phyloP scores from a whole-genome alignment of 345 rosid genomes.

The Boechera stricta region DNA sequence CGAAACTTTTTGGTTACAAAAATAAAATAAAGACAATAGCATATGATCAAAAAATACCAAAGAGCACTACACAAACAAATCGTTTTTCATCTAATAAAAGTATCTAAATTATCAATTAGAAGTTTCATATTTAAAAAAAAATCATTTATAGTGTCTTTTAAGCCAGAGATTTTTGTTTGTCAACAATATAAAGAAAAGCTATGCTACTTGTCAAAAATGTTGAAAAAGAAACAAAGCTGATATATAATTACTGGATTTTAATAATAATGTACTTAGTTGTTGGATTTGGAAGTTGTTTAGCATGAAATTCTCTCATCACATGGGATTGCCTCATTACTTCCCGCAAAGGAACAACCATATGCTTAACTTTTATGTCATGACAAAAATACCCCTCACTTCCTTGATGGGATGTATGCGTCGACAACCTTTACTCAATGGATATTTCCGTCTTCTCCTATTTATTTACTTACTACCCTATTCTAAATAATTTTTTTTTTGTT shows the following conservation, averaged over 20 bases:
- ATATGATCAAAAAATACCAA: not conserved
- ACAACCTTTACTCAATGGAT: constrained; percentile 21
- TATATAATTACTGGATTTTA: not conserved
- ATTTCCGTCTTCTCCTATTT: not conserved
- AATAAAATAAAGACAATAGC: no score
- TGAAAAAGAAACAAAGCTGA: not conserved
- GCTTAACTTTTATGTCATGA: constrained; percentile 31
- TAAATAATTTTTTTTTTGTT: not conserved
- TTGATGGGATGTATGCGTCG: constrained; percentile 37
- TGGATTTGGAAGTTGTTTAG: constrained; percentile 35
- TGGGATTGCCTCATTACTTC: constrained; percentile 46
- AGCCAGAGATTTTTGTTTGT: not conserved
- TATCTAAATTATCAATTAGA: not conserved
- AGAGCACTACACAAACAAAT: not conserved
- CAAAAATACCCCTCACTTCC: constrained; percentile 40
- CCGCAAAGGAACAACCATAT: constrained; percentile 46
- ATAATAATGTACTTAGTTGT: not conserved
- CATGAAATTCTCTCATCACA: constrained; percentile 39
- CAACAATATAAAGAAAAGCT: not conserved
- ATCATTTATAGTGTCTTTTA: not conserved
- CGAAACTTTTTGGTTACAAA: no score
- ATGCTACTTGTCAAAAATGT: not conserved
- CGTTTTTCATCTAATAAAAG: not conserved
- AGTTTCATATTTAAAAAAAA: not conserved
- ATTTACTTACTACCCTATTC: not conserved